Conservation (phyloP, 805 yeast species). For the Sugiyamaella qingdaonensis region DNA sequence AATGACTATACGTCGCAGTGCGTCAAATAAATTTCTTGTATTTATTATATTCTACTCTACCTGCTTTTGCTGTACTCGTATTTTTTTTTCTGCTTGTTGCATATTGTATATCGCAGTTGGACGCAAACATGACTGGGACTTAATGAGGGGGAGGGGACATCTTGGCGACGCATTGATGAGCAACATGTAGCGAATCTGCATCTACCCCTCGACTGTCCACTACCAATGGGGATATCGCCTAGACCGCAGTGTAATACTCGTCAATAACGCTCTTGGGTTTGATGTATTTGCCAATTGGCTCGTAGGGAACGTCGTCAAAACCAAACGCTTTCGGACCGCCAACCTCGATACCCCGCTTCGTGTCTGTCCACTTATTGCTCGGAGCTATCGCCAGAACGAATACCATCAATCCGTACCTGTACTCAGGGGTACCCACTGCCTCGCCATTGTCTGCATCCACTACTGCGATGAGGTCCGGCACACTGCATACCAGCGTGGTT, state of each 20-base stretch:
- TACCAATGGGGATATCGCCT: too few species aligned
- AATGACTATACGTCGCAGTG: too few species aligned
- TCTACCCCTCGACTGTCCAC: too few species aligned
- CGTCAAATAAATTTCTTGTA: too few species aligned
- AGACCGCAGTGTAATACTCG: conserved; percentile 25
- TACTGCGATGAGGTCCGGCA: conserved; percentile 44
- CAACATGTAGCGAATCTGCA: too few species aligned
- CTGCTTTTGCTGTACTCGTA: too few species aligned
- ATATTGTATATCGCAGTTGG: too few species aligned
- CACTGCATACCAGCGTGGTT: conserved; percentile 37
- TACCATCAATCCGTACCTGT: conserved; percentile 42
- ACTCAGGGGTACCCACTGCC: conserved; percentile 48
- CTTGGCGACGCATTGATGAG: too few species aligned
- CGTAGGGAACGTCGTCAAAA: conserved; percentile 36
- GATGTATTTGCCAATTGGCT: conserved; percentile 37
- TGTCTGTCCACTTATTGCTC: conserved; percentile 35
- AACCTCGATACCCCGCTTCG: conserved; percentile 35
- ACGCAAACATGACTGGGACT: too few species aligned
- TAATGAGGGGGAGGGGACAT: too few species aligned
- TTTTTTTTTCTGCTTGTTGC: too few species aligned
- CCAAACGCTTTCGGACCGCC: conserved; percentile 44
- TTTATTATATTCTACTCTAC: too few species aligned
- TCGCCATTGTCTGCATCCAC: conserved; percentile 42
- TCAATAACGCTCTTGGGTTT: conserved; percentile 40
- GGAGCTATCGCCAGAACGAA: conserved; percentile 43